phyloP scores from a whole-genome alignment of 768 basidiomycete genomes.

The Auriscalpium microsporum region DNA sequence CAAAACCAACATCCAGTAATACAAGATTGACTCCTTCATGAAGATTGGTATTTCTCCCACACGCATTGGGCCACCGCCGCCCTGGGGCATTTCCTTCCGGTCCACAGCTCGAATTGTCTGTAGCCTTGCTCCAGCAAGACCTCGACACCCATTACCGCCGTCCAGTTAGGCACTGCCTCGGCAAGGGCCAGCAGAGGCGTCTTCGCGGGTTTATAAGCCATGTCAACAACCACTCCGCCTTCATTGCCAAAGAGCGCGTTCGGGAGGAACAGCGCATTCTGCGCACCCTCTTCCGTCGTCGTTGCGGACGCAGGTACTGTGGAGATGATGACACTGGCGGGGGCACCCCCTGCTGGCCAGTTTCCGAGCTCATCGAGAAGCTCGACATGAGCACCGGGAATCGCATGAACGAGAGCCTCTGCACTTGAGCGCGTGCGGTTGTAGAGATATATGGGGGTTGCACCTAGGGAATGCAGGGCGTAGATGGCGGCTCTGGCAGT shows the following conservation, averaged over 20 bases:
- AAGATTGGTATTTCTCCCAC: slow-evolving; percentile 32
- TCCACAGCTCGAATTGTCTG: slow-evolving; percentile 80
- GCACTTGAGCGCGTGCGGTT: slow-evolving; percentile 81
- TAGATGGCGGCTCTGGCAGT: slow-evolving; percentile 93
- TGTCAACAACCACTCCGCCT: slow-evolving; percentile 80
- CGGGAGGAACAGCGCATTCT: slow-evolving; percentile 43
- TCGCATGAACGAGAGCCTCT: slow-evolving; percentile 52
- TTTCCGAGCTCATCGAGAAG: slow-evolving; percentile 49
- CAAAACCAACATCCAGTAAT: too few species aligned
- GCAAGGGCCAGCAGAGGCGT: slow-evolving; percentile 77
- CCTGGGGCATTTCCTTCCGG: slow-evolving; percentile 52
- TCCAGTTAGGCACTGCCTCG: slow-evolving; percentile 49
- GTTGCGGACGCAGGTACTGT: slow-evolving; percentile 75
- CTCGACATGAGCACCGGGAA: slow-evolving; percentile 56
- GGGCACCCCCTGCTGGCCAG: slow-evolving; percentile 36
- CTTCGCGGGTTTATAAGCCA: slow-evolving; percentile 86
- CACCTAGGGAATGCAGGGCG: slow-evolving; percentile 65
- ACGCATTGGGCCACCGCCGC: slow-evolving; percentile 38
- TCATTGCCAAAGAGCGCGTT: slow-evolving; percentile 43
- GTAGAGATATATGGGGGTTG: slow-evolving; percentile 69
- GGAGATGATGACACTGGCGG: slow-evolving; percentile 74
- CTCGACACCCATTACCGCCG: slow-evolving; percentile 67
- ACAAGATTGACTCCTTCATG: slow-evolving; percentile 2
- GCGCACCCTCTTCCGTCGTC: slow-evolving; percentile 26
- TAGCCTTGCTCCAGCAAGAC: slow-evolving; percentile 86